Percentiles rank a stretch among this genome's conserved stretches.
phyloP scores from a whole-genome alignment of 331 rosid genomes.

The Rosa hybrid region DNA sequence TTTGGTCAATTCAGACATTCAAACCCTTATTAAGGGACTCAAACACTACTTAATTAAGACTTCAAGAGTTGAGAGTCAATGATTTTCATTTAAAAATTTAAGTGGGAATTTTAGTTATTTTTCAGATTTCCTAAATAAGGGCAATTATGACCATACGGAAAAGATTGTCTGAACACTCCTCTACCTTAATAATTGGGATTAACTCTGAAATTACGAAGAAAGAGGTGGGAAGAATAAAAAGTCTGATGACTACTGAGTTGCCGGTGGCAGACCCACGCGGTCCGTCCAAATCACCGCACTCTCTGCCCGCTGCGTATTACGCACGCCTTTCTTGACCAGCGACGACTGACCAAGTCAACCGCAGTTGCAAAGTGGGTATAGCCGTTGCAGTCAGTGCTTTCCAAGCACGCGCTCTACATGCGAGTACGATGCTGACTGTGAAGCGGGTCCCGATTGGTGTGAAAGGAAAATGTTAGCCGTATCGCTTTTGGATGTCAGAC shows the following conservation, averaged over 20 bases:
- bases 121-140: not conserved
- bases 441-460: not conserved
- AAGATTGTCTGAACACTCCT: not conserved
- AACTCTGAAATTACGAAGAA: not conserved
- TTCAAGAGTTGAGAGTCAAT: too few relatives aligned
- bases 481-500: constrained; percentile 4
- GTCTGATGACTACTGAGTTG: not conserved
- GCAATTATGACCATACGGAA: not conserved
- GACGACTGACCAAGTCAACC: not conserved
- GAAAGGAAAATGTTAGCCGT: constrained; percentile 12
- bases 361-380: not conserved
- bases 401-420: not conserved
- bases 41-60: too few relatives aligned
- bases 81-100: too few relatives aligned
- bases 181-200: not conserved
- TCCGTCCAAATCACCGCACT: not conserved
- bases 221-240: not conserved
- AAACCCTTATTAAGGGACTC: too few relatives aligned
- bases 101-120: too few relatives aligned
- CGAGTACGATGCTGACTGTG: not conserved
- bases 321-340: constrained; percentile 6
- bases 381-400: not conserved
- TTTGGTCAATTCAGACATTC: too few relatives aligned
- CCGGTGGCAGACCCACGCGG: not conserved
- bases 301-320: not conserved